Percentiles rank a stretch among this genome's conserved stretches.
Evolutionary conservation across 257 asterid genomes (phyloP).

Genomic region (Fraxinus cuspidata): DNA sequence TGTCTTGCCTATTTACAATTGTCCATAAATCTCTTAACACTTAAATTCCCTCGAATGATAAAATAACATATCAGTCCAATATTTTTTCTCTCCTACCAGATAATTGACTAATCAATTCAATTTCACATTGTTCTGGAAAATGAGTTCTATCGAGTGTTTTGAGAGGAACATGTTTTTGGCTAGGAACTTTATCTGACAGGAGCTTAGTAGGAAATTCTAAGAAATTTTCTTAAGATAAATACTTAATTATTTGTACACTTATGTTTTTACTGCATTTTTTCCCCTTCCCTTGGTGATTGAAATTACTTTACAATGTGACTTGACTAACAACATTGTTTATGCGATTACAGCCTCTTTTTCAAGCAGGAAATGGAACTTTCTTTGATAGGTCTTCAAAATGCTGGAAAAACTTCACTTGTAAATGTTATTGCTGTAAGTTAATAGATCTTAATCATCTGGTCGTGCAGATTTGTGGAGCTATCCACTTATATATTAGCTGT

Average conservation of each 20-base stretch:
- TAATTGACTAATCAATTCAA: background rate
- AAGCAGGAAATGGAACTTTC: conserved; percentile 99
- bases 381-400: conserved; percentile 94
- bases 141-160: background rate
- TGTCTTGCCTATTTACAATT: background rate
- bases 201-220: background rate
- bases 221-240: background rate
- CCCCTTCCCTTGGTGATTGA: background rate
- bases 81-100: background rate
- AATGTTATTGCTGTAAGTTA: conserved; percentile 92
- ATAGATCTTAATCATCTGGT: background rate
- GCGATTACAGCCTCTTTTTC: conserved; percentile 76
- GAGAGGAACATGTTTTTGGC: background rate
- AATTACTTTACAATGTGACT: conserved; percentile 4
- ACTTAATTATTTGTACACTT: background rate
- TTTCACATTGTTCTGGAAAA: background rate
- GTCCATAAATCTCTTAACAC: background rate
- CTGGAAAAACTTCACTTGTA: conserved; percentile 99
- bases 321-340: conserved; percentile 16
- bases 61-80: background rate
- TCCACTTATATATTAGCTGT: background rate
- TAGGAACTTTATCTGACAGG: background rate
- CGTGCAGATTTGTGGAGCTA: background rate
- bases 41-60: background rate
- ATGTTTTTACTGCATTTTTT: background rate